Conservation (phyloP, 2,329 filamentous ascomycete species). For the Colletotrichum shisoi region DNA sequence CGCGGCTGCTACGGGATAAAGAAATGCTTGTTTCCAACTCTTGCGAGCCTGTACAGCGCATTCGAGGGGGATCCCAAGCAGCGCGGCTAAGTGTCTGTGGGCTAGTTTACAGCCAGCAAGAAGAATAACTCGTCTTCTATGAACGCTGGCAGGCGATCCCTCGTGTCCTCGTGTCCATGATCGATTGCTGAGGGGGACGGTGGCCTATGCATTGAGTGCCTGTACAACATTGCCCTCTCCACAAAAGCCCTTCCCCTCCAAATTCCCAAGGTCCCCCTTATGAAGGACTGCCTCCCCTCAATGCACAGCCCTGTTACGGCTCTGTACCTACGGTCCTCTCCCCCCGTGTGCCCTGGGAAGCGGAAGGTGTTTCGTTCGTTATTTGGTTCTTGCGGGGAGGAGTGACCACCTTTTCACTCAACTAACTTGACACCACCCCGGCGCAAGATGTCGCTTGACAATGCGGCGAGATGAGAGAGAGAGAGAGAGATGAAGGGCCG, state of each 20-base stretch:
- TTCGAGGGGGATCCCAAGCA: not conserved
- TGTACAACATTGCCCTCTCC: not conserved
- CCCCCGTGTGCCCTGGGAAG: not conserved
- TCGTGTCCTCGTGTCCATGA: not conserved
- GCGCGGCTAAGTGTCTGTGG: not conserved
- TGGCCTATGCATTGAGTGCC: not conserved
- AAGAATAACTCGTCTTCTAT: not conserved
- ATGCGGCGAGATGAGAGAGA: not conserved
- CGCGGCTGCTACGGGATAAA: not conserved
- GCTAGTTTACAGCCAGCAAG: not conserved
- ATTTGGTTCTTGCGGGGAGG: slow-evolving; percentile 6
- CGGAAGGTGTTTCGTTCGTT: not conserved
- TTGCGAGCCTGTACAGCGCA: not conserved
- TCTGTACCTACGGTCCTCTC: not conserved
- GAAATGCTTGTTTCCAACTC: not conserved
- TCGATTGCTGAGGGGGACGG: not conserved
- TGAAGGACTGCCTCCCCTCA: slow-evolving; percentile 7
- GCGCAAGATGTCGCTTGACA: slow-evolving; percentile 8
- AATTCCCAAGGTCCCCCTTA: slow-evolving; percentile 4
- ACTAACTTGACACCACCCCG: slow-evolving; percentile 17
- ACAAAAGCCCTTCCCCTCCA: slow-evolving; percentile 1
- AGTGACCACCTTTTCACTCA: not conserved
- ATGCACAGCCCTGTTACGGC: slow-evolving; percentile 23
- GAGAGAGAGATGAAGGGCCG: slow-evolving; percentile 1
- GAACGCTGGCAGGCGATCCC: not conserved